Evolutionary conservation across 371 early-diverging fungal species (phyloP).

Genomic region (Mortierella sp.): DNA sequence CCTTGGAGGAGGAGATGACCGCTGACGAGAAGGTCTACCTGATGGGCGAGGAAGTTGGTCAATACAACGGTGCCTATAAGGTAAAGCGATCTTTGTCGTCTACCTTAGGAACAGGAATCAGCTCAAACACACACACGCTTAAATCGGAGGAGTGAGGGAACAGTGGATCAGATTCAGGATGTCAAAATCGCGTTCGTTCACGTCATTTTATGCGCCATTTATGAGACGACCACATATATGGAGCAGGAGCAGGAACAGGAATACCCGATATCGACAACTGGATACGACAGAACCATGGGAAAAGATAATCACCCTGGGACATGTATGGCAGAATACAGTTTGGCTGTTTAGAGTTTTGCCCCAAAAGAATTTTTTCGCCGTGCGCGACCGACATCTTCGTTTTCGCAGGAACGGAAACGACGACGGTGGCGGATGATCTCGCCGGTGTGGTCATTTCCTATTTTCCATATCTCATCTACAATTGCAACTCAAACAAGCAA

Average conservation of each 20-base stretch:
- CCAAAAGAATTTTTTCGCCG: conserved; percentile 5
- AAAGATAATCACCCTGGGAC: no score
- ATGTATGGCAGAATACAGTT: no score
- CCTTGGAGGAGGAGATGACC: conserved; percentile 98
- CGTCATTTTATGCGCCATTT: neutral
- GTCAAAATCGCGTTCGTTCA: neutral
- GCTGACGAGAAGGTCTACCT: conserved; percentile 94
- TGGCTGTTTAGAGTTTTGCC: conserved; percentile 9
- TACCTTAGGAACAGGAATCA: no score
- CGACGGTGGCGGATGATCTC: no score
- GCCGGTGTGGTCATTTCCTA: no score
- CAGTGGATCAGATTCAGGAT: neutral
- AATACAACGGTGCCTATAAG: conserved; percentile 99
- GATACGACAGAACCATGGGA: neutral
- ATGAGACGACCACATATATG: neutral
- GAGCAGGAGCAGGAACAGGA: neutral
- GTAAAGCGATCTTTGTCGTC: no score
- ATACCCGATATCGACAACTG: no score
- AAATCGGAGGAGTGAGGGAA: neutral
- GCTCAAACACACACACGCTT: no score
- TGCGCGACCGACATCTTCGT: neutral
- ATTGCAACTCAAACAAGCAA: no score
- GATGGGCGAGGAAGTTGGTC: conserved; percentile 98
- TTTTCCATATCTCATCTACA: no score
- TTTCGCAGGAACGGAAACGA: no score